These are phyloP conservation scores for Boletus vinaceobasis DNA, from an alignment of 768 basidiomycete species.

Conservation along the genomic window DNA sequence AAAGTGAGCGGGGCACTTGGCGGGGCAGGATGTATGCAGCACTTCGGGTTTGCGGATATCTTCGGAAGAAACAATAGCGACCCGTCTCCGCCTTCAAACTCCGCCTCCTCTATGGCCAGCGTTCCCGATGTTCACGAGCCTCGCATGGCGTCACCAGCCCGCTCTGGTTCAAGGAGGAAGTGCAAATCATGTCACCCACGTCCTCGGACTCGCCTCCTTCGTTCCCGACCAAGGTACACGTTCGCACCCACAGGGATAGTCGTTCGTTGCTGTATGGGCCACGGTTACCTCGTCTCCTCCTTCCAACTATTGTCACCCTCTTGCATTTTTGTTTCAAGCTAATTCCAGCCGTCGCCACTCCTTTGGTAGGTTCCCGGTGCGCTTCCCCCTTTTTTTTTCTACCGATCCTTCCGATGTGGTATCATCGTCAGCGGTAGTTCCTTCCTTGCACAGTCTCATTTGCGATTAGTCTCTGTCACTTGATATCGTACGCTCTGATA, in stretches of 20 bases:
- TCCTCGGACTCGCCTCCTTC: not conserved
- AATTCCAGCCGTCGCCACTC: slow-evolving; percentile 16
- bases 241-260: slow-evolving; percentile 1
- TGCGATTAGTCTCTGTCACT: not conserved
- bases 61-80: too few species aligned
- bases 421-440: not conserved
- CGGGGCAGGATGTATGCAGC: too few species aligned
- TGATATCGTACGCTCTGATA: slow-evolving; percentile 1
- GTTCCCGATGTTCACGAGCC: not conserved
- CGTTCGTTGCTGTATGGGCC: not conserved
- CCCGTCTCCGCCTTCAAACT: too few species aligned
- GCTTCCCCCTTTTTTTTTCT: not conserved
- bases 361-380: slow-evolving; percentile 6
- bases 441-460: not conserved
- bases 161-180: not conserved
- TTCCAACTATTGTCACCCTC: slow-evolving; percentile 20
- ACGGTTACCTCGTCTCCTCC: not conserved
- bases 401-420: not conserved
- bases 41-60: too few species aligned
- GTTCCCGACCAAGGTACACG: not conserved
- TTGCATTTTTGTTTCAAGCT: not conserved
- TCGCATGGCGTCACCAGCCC: not conserved
- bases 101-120: not conserved
- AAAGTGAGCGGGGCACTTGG: too few species aligned
- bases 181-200: not conserved